Evolutionary conservation across 192 early-diverging fungal genomes (phyloP).

Genomic region (Powellomyces hirtus): DNA sequence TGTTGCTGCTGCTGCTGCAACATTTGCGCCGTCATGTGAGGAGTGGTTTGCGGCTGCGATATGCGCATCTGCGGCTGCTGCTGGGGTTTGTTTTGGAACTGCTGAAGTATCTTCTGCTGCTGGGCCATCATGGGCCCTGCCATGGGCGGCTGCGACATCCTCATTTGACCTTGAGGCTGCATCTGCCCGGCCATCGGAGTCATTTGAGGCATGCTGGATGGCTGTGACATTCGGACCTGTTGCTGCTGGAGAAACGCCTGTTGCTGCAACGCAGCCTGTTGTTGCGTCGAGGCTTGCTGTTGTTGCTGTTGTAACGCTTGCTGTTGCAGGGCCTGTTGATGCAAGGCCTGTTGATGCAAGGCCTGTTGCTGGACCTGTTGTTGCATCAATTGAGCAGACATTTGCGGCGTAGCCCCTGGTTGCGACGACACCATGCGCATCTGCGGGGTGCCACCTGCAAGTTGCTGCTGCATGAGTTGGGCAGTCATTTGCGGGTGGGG

Average conservation of each 20-base stretch:
- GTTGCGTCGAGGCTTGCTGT: background rate
- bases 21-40: background rate
- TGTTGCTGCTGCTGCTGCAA: constrained; percentile 11
- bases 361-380: constrained; percentile 2
- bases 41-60: background rate
- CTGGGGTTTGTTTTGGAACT: background rate
- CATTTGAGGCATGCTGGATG: no score
- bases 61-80: background rate
- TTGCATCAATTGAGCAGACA: background rate
- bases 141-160: no score
- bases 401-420: background rate
- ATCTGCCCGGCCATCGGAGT: no score
- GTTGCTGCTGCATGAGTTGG: no score
- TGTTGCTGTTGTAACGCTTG: background rate
- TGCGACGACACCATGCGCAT: no score
- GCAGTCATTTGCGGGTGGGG: no score
- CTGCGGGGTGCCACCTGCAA: no score
- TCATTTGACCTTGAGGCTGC: no score
- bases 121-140: no score
- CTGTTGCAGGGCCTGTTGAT: constrained; percentile 1
- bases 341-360: no score
- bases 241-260: background rate
- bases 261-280: background rate
- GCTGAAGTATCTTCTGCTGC: no score
- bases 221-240: no score